These are phyloP conservation scores for Plasmodium blacklocki DNA, from an alignment of 169 alveolate species.

Conservation along the genomic window DNA sequence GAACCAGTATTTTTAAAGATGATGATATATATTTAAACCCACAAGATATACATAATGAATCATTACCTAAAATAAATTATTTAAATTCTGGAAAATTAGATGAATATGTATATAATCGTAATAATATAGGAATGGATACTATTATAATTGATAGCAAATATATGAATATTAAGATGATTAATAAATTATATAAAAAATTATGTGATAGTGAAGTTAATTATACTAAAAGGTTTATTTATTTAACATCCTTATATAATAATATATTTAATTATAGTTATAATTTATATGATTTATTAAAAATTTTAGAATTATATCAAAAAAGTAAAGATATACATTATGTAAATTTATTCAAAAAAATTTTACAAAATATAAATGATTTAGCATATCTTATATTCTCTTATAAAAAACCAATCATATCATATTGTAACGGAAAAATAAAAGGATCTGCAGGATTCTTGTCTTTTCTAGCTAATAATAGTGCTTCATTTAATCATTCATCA, in stretches of 20 bases:
- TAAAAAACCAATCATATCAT: slow-evolving; percentile 82
- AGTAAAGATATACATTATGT: slow-evolving; percentile 27
- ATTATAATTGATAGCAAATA: slow-evolving; percentile 41
- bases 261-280: slow-evolving; percentile 70
- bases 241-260: slow-evolving; percentile 80
- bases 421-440: slow-evolving; percentile 83
- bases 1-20: slow-evolving; percentile 66
- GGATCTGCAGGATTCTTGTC: slow-evolving; percentile 81
- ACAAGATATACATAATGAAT: slow-evolving; percentile 57
- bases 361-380: slow-evolving; percentile 79
- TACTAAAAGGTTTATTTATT: slow-evolving; percentile 80
- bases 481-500: slow-evolving; percentile 81
- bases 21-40: slow-evolving; percentile 71
- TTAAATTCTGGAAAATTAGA: slow-evolving; percentile 26
- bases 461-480: slow-evolving; percentile 79
- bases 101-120: slow-evolving; percentile 35
- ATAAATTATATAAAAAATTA: slow-evolving; percentile 76
- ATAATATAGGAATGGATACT: slow-evolving; percentile 60
- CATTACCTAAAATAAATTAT: slow-evolving; percentile 44
- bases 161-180: slow-evolving; percentile 69
- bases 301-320: slow-evolving; percentile 78
- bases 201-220: slow-evolving; percentile 81
- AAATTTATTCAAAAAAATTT: slow-evolving; percentile 43
- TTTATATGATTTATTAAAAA: slow-evolving; percentile 75
- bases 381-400: slow-evolving; percentile 79